Base-by-base conservation (phyloP, 257 asterid genomes). In the Plantago elongata region DNA sequence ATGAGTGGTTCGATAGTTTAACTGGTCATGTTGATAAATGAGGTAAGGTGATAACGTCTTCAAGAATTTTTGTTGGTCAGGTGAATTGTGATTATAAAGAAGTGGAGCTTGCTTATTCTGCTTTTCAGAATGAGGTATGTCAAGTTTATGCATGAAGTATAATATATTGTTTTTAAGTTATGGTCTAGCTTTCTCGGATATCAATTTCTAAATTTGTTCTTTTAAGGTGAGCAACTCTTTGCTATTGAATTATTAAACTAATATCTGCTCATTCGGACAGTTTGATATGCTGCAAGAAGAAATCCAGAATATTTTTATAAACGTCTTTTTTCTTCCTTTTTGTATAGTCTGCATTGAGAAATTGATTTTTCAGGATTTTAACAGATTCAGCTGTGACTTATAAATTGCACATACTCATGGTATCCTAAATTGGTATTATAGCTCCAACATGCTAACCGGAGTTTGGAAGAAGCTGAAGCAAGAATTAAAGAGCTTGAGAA, bases 401-500 rank as follows among this genome's bases (percentile, higher is more conserved):
- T 61, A 46, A 48, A 60, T 62, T 52, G 27, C 56, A 16, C 64
- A 61, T 44, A 69, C n/a, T 54, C 71, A 16, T 63, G 65, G 54
- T 54, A 58, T 70, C 67, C 73, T 65, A 50, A 68, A 67, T 62
- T 62, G 70, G 61, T 64, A 60, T 65, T 61, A 57, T 88, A 92
- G 98, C 87, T 92, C 67, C 84, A 90, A 69, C 75, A 65, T 75
- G 90, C 93, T 42, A 90, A 92, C 74, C 85, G 80, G 72, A 77
- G 80, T 72, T 76, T 76, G 43, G 86, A 80, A 76, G 95, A 86
- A 66, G 86, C 93, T 66, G 95, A 88, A 78, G 89, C 96, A 73
- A 86, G 97, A 78, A 86, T 92, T 48, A 81, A 72, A 83, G 99
- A 92, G 81, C 95, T 92, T 69, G 99, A 92, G 83, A 92, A 86